phyloP scores from a whole-genome alignment of 116 monocot species.

The Dioscorea cayenensis region DNA sequence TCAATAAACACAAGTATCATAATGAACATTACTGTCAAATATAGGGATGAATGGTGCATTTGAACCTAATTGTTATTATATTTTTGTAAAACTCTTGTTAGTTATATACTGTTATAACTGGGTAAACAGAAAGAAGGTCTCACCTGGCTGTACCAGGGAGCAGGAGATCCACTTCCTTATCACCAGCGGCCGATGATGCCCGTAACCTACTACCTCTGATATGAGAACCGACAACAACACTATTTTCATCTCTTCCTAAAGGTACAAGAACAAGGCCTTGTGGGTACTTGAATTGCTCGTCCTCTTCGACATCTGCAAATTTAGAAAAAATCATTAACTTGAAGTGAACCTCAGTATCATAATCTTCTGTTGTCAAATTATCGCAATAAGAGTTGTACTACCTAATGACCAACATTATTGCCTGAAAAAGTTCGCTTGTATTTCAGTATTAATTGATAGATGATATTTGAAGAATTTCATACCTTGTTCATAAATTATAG shows the following conservation, averaged over 20 bases:
- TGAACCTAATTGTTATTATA: too few species aligned
- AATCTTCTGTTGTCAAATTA: too few species aligned
- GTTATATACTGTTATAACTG: too few species aligned
- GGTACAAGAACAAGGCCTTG: slow-evolving; percentile 82
- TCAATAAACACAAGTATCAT: too few species aligned
- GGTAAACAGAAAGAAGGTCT: neutral
- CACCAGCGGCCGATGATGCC: slow-evolving; percentile 78
- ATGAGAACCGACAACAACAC: slow-evolving; percentile 88
- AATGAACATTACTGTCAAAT: too few species aligned
- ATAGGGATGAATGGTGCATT: too few species aligned
- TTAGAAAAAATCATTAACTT: neutral
- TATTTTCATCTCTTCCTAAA: slow-evolving; percentile 52
- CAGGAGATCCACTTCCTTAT: slow-evolving; percentile 94
- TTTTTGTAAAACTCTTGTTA: too few species aligned
- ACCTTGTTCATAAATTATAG: slow-evolving; percentile 73
- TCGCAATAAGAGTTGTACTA: too few species aligned
- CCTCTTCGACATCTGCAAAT: slow-evolving; percentile 63
- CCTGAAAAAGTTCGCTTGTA: too few species aligned
- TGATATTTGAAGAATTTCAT: slow-evolving; percentile 1
- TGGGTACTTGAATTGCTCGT: slow-evolving; percentile 66
- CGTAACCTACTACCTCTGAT: slow-evolving; percentile 86
- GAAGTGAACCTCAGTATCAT: too few species aligned
- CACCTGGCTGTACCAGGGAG: slow-evolving; percentile 92
- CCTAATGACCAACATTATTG: too few species aligned
- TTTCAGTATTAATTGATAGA: neutral